Evolutionary conservation across 108 stramenopile genomes (phyloP), one percentile per base, ranked within the genome.

Genomic region (Cyclotella kingstonii): DNA sequence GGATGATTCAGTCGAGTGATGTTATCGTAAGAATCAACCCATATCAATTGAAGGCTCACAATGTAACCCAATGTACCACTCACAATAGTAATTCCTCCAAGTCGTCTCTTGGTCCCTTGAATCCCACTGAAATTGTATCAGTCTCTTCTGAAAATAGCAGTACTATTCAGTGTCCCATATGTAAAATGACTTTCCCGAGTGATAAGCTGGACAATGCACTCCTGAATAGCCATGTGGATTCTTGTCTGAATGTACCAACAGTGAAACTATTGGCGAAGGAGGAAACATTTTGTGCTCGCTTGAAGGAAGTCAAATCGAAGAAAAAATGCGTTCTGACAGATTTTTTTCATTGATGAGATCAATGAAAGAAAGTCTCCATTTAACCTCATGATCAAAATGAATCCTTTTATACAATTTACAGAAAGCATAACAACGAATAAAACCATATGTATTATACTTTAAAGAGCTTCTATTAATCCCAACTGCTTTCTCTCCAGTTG

Each of bases 181-280:
- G 84, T 52, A 26, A 40, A 26, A 34, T 48, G 21, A 15, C 39
- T 12, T 73, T 85, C 50, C 35, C 9, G 14, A 66, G n/a, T 22
- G 21, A 57, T 11, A 47, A 65, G 1, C 36, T 42, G 8, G 80
- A 82, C 33, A 84, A 90, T 66, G 54, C 15, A 29, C 47, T 18
- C 23, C 40, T 86, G 39, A 90, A 90, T 69, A 31, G 44, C n/a
- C 88, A 90, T 54, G 65, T 90, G 40, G 88, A 90, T 62, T 43
- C 71, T 11, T 90, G 88, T 36, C 73, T 90, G 17, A 84, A 71
- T 66, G 72, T 73, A 12, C 30, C 70, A 11, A 66, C 77, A 31
- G 79, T 89, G 1, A 78, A 79, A 14, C 38, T 73, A 47, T 62
- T 70, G 18, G 66, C 80, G 2, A 66, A 65, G 43, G 82, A 86